Percentiles rank a stretch among this genome's conserved stretches.
phyloP scores from a whole-genome alignment of 371 early-diverging fungal species.

The Mucor lusitanicus region DNA sequence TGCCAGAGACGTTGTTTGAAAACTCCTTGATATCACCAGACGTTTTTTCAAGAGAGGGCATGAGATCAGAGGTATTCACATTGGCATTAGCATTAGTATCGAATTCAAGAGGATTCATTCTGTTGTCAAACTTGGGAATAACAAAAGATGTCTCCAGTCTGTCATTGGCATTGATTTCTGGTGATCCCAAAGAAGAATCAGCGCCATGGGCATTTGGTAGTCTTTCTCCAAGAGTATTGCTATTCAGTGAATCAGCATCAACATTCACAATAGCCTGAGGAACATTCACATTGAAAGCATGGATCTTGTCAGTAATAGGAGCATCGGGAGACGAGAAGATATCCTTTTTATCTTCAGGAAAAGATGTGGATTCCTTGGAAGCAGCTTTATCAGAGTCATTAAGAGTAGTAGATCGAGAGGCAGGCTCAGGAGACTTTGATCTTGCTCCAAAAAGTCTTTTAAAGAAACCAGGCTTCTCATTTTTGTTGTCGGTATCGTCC shows the following conservation, averaged over 20 bases:
- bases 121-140: not conserved
- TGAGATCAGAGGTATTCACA: not conserved
- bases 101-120: not conserved
- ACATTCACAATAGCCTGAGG: not conserved
- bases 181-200: not conserved
- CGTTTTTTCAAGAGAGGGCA: not conserved
- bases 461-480: not conserved
- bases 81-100: not conserved
- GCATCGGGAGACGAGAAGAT: too few species aligned
- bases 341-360: too few species aligned
- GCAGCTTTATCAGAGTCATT: not conserved
- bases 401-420: not conserved
- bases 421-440: not conserved
- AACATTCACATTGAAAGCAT: not conserved
- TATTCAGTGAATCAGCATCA: not conserved
- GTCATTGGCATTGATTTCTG: not conserved
- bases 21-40: not conserved
- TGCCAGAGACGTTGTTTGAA: not conserved
- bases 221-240: not conserved
- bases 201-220: not conserved
- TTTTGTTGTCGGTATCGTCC: not conserved
- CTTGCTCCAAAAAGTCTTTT: not conserved
- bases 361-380: too few species aligned
- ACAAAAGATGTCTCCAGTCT: not conserved
- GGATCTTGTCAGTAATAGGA: not conserved